Evolutionary conservation across 768 basidiomycete species (phyloP), one percentile per base, ranked within the genome.

Genomic region (Pleurotus tuoliensis): DNA sequence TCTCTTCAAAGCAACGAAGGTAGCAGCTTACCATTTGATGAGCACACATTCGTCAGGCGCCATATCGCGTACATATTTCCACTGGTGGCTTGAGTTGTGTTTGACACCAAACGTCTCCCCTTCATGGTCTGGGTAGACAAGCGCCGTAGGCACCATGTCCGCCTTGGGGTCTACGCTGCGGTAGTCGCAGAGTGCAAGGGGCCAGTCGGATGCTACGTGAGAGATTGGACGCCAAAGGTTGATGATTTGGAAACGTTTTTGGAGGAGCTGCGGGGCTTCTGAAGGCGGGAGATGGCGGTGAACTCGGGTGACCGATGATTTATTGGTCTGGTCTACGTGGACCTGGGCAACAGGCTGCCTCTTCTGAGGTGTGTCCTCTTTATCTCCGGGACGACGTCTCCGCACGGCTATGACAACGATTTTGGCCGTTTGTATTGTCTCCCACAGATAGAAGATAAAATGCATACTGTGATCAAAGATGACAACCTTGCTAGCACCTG

Each of bases 401-500:
- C 80, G 79, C 27, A 78, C 66, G n/a, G 79, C 80, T 81, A 45
- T 40, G 5, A 9, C 30, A 34, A 11, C 4, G 30, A 3, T 34
- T 27, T 22, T 24, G 5, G 37, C 5, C 12, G 43, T 7, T 15
- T 9, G 45, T n/a, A 38, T n/a, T 6, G 34, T 5, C 27, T 13
- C 20, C 16, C n/a, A 8, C 1, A 43, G 34, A 25, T 13, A 25
- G n/a, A 11, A 30, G 54, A 16, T 55, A 24, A 46, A 47, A 53
- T 37, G 11, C 83, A 54, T 56, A 83, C 85, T 86, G 62, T 86
- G 84, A 61, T 86, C 84, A 60, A 87, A 88, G 12, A 86, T 52
- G n/a, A 84, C 78, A 8, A 84, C 82, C 22, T 75, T 71, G 60
- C 72, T 80, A 0, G 86, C 86, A 3, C 86, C 84, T 0, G 84